These are phyloP conservation scores for Psilocybe tampanensis DNA, from an alignment of 768 basidiomycete species.

Conservation along the genomic window DNA sequence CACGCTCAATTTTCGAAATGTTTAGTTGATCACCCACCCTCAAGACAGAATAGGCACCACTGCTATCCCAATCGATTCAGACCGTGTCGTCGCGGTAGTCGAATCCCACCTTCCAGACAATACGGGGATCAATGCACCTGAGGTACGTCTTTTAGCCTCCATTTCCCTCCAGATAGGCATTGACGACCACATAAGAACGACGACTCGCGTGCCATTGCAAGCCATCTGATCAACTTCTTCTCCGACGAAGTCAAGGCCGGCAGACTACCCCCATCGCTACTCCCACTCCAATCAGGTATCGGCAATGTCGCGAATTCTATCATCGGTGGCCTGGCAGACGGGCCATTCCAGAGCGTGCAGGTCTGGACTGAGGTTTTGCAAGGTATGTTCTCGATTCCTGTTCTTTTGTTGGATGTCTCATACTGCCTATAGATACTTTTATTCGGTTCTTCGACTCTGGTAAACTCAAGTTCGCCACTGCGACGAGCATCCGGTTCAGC, in stretches of 20 bases:
- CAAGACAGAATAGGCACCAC: constrained; percentile 47
- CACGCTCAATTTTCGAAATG: background rate
- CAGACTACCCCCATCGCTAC: constrained; percentile 41
- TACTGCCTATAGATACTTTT: constrained; percentile 28
- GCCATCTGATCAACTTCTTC: constrained; percentile 47
- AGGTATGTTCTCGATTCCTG: constrained; percentile 28
- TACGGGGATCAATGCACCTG: constrained; percentile 45
- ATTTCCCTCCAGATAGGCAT: background rate
- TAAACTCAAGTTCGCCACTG: constrained; percentile 48
- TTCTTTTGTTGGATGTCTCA: background rate
- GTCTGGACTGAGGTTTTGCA: constrained; percentile 55
- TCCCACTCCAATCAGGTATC: constrained; percentile 50
- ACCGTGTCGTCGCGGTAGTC: constrained; percentile 47
- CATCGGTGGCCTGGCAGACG: constrained; percentile 49
- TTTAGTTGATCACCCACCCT: constrained; percentile 46
- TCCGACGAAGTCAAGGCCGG: constrained; percentile 42
- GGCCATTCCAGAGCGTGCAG: constrained; percentile 49
- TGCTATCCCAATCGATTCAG: constrained; percentile 49
- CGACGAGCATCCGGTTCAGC: constrained; percentile 48
- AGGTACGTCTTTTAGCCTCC: constrained; percentile 27
- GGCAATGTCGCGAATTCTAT: constrained; percentile 53
- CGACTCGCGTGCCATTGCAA: constrained; percentile 42
- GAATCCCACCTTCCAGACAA: constrained; percentile 47
- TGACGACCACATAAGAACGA: no score
- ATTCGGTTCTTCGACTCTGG: constrained; percentile 51